Evolutionary conservation across 805 yeast genomes (phyloP).

Genomic region (Saturnispora serradocipensis): DNA sequence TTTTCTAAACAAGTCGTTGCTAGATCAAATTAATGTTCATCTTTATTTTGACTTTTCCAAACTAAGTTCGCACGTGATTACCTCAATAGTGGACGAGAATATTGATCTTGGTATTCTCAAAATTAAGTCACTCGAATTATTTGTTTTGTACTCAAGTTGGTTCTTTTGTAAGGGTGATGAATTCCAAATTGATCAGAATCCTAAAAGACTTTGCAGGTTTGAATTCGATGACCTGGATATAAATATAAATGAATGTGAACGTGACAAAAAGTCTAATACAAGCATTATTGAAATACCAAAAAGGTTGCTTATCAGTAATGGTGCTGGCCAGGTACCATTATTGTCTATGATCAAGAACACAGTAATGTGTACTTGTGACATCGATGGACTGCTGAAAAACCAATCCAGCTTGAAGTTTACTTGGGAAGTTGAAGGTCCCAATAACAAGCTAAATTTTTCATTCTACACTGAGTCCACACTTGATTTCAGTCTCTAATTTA

Average conservation of each 20-base stretch:
- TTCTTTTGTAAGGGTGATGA: background rate
- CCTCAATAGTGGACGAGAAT: background rate
- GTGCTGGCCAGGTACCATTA: background rate
- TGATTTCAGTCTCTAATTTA: background rate
- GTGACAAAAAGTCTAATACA: background rate
- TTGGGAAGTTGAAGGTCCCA: background rate
- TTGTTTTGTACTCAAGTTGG: background rate
- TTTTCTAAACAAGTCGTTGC: background rate
- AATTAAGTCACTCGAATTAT: background rate
- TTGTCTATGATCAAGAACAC: background rate
- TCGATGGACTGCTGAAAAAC: background rate
- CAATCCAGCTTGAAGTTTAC: background rate
- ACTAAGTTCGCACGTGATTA: background rate
- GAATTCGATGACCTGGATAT: background rate
- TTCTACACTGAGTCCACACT: conserved; percentile 1
- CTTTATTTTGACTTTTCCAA: background rate
- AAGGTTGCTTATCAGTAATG: background rate
- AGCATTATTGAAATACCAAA: background rate
- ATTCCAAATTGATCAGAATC: background rate
- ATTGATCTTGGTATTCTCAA: conserved; percentile 3
- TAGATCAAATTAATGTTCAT: background rate
- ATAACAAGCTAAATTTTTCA: background rate
- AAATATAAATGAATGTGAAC: background rate
- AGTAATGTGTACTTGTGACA: background rate
- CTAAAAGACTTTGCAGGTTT: background rate